Evolutionary conservation across 805 yeast genomes (phyloP), one percentile per base, ranked within the genome.

Genomic region (Hanseniaspora vineae): DNA sequence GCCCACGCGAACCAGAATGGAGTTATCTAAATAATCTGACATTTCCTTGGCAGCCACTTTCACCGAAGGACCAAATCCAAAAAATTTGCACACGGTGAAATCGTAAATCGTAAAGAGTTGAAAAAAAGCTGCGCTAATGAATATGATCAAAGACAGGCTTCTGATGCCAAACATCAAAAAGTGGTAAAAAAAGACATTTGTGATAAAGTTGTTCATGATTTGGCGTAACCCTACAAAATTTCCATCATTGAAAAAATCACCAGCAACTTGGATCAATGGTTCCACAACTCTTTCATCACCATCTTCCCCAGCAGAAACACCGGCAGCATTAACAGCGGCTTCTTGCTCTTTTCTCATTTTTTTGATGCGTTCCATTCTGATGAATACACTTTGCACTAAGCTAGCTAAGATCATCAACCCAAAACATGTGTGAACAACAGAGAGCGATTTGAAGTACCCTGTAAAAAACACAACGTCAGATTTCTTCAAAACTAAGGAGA

Each of bases 401-500:
- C 35, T 31, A 23, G 33, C 17, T 17, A 15, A 20, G 13, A 39
- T 15, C 19, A 39, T 39, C n/a, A 18, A 15, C 3, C 42, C 42
- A n/a, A 39, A 17, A n/a, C 19, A 39, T 4, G 18, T 15, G 19
- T 39, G 42, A 4, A 18, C 9, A 18, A 13, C 18, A n/a, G 42
- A 39, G 1, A 46, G 39, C 6, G 44, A 23, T 31, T 48, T 44
- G 19, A 17, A 45, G 18, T 48, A 35, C 17, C 20, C 35, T 14
- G 42, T 13, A 14, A 20, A 31, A 5, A 15, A 17, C 2, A 20
- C 32, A 18, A 23, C 13, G 4, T 44, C 20, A 18, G 39, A 11
- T 8, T 43, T 39, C 2, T 50, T 33, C 11, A 52, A 2, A 35
- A 44, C 18, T 10, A 29, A 32, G 13, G 45, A 31, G 2, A 50